phyloP scores from a whole-genome alignment of 2,329 filamentous ascomycete species.

The Allantophomopsis cytisporea region DNA sequence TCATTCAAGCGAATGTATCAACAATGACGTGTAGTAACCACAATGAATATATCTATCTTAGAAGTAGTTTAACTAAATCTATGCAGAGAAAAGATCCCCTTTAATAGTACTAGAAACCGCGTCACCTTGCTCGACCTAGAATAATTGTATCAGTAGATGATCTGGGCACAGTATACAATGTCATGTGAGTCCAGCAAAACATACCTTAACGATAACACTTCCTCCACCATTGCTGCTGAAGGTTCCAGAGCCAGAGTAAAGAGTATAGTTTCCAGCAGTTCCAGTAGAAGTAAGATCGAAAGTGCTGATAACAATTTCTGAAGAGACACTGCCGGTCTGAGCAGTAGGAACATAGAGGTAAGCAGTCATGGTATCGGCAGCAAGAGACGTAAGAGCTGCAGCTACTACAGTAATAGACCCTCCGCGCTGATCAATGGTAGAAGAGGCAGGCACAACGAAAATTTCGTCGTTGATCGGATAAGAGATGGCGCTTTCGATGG shows the following conservation, averaged over 20 bases:
- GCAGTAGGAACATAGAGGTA: conserved; percentile 4
- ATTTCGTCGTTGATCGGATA: conserved; percentile 7
- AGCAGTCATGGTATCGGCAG: conserved; percentile 1
- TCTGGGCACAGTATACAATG: too few species aligned
- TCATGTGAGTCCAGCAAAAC: too few species aligned
- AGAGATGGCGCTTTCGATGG: conserved; percentile 1
- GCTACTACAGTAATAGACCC: conserved; percentile 4
- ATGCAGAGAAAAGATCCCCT: too few species aligned
- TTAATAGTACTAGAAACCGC: too few species aligned
- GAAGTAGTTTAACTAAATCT: too few species aligned
- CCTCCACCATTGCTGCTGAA: not conserved
- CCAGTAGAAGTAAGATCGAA: conserved; percentile 1
- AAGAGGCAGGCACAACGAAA: conserved; percentile 7
- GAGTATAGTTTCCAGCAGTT: conserved; percentile 4
- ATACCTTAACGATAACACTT: conserved; percentile 5
- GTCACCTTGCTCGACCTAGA: too few species aligned
- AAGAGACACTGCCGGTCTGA: conserved; percentile 1
- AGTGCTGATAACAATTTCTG: conserved; percentile 2
- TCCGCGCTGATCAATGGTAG: not conserved
- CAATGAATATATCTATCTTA: too few species aligned
- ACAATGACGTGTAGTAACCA: too few species aligned
- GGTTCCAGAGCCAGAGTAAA: conserved; percentile 1
- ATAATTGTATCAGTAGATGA: too few species aligned
- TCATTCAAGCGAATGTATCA: too few species aligned
- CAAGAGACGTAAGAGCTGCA: conserved; percentile 4